Percentiles rank a stretch among this genome's conserved stretches.
These are phyloP conservation scores for Ustilago tritici DNA, from an alignment of 1,284 basidiomycete genomes.

Conservation along the genomic window DNA sequence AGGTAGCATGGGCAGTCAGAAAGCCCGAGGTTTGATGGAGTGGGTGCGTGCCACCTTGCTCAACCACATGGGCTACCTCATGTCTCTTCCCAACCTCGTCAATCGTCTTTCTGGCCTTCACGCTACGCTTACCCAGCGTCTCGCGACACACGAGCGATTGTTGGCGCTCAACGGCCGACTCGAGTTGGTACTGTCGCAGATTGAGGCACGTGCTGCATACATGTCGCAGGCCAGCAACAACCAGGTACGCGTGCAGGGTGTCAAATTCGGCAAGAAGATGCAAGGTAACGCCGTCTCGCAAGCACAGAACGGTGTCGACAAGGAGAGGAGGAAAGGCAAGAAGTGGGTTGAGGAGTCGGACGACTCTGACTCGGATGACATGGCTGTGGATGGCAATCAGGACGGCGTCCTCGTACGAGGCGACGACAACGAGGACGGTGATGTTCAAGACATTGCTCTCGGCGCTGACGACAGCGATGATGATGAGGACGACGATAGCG, in stretches of 20 bases:
- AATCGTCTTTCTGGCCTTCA: constrained; percentile 85
- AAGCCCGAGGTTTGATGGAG: constrained; percentile 78
- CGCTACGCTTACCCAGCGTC: constrained; percentile 81
- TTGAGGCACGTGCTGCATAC: constrained; percentile 77
- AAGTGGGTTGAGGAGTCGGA: constrained; percentile 61
- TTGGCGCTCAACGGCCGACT: constrained; percentile 87
- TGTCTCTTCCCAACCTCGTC: constrained; percentile 90
- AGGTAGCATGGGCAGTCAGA: constrained; percentile 55
- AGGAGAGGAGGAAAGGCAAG: constrained; percentile 49
- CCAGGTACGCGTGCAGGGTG: constrained; percentile 53
- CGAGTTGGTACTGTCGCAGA: constrained; percentile 92
- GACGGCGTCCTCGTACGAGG: constrained; percentile 43
- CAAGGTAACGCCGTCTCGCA: constrained; percentile 31
- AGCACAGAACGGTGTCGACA: constrained; percentile 8
- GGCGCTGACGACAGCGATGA: constrained; percentile 50
- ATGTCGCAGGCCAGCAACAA: constrained; percentile 50
- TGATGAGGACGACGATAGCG: constrained; percentile 46
- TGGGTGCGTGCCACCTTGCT: constrained; percentile 91
- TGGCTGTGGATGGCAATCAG: constrained; percentile 41
- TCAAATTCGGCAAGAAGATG: constrained; percentile 52
- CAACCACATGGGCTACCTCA: constrained; percentile 89
- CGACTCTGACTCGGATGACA: constrained; percentile 51
- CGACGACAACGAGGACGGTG: constrained; percentile 53
- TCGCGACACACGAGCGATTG: constrained; percentile 85
- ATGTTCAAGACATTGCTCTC: constrained; percentile 60